Base-by-base conservation (phyloP, 1,139 yeast species). In the Candida smagusa region DNA sequence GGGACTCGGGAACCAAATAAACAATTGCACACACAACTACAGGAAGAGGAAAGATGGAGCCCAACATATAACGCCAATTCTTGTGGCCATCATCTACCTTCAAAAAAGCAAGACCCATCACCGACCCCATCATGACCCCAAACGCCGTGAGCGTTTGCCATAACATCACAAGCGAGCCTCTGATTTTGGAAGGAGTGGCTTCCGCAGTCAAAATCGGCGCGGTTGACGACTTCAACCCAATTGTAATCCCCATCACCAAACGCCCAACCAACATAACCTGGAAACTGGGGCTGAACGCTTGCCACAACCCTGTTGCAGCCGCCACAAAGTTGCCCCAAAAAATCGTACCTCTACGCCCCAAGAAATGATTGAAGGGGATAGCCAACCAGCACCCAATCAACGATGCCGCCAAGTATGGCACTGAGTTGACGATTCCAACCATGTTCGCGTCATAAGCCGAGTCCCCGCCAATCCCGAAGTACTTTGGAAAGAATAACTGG, bases 1-100 rank as follows among this genome's bases (percentile, higher is more conserved):
- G 85, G 3, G 81, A 72, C 49, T 80, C 85, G 1, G 85, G 84
- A 19, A 79, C 64, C 36, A 47, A 9, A 36, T 35, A 34, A 42
- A 41, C 7, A 44, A 54, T 28, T 46, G 35, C 36, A 27, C 36
- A 35, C 9, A 35, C 38, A n/a, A 38, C 40, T 9, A 54, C 23
- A 6, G 69, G 67, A 0, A 65, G 56, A 12, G 61, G 59, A 33
- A 51, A 44, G 4, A 65, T 59, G 2, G 66, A 54, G 5, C 64
- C 68, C 35, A 63, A 52, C 69, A 63, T 63, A 36, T 59, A 44
- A 35, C 69, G 48, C 69, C 69, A 63, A 25, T 58, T 52, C 29
- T 49, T 51, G 35, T 61, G 58, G 34, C 61, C 57, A 39, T 69
- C 61, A 54, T 78, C 72, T 46, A 63, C 54, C 7, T 31, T 16